Evolutionary conservation across 495 filamentous ascomycete species (phyloP).

Genomic region (Xylona heveae): DNA sequence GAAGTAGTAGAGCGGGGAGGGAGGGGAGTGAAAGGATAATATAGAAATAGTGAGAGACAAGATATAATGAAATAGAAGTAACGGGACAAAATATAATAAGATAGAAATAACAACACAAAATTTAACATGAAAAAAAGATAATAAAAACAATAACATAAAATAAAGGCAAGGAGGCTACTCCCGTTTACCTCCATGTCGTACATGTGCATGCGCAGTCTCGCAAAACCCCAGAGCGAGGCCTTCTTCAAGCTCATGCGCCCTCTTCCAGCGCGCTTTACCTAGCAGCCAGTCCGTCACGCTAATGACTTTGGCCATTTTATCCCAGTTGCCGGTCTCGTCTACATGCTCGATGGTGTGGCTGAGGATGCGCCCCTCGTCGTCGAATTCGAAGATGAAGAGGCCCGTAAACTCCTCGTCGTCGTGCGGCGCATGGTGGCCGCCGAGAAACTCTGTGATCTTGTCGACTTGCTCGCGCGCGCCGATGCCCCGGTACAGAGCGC

Average conservation of each 20-base stretch:
- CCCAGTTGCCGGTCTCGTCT: slow-evolving; percentile 39
- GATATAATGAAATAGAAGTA: too few species aligned
- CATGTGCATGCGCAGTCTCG: too few species aligned
- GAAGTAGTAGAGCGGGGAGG: too few species aligned
- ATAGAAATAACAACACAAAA: too few species aligned
- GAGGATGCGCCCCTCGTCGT: slow-evolving; percentile 62
- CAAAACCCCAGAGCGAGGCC: slow-evolving; percentile 2
- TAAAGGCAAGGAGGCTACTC: too few species aligned
- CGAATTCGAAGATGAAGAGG: slow-evolving; percentile 89
- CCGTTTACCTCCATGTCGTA: too few species aligned
- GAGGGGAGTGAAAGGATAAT: too few species aligned
- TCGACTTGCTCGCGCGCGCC: slow-evolving; percentile 22
- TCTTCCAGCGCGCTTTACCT: not conserved
- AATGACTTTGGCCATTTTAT: slow-evolving; percentile 1
- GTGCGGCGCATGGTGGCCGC: too few species aligned
- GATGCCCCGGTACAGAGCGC: slow-evolving; percentile 18
- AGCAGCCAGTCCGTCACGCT: slow-evolving; percentile 5
- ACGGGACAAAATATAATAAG: too few species aligned
- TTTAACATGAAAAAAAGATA: too few species aligned
- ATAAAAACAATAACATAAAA: not conserved
- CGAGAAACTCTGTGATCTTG: slow-evolving; percentile 26
- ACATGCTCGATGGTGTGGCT: slow-evolving; percentile 88
- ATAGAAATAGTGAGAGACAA: too few species aligned
- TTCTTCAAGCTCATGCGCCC: not conserved
- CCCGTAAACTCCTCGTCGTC: slow-evolving; percentile 47